Percentiles rank a stretch among this genome's conserved stretches.
Conservation (phyloP, 2,329 filamentous ascomycete species). For the Calonectria pseudoreteaudii region DNA sequence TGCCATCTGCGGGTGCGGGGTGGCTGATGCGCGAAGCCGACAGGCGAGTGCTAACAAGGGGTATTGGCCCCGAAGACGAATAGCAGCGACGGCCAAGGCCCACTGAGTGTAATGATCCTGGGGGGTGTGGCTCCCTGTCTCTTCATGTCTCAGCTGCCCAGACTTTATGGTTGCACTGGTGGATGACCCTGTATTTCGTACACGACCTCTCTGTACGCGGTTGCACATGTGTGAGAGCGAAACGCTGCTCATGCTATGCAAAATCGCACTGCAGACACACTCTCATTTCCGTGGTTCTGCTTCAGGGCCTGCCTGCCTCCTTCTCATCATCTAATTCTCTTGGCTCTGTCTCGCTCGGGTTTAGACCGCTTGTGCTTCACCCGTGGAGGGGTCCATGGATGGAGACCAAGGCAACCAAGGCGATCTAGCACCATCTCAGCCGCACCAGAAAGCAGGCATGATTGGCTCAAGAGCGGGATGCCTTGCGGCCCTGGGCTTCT, state of each 20-base stretch:
- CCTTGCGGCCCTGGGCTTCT: constrained; percentile 33
- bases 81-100: neutral
- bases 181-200: neutral
- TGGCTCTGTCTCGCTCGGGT: constrained; percentile 6
- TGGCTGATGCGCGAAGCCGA: neutral
- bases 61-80: neutral
- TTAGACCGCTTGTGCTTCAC: constrained; percentile 2
- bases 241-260: neutral
- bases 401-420: constrained; percentile 4
- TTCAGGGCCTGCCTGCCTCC: neutral
- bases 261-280: neutral
- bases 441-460: constrained; percentile 29
- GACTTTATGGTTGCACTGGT: neutral
- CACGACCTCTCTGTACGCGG: neutral
- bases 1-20: neutral
- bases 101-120: neutral
- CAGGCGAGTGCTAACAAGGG: neutral
- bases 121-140: neutral
- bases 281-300: neutral
- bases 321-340: neutral
- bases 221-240: neutral
- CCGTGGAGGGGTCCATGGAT: neutral
- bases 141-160: neutral
- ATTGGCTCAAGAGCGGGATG: constrained; percentile 35
- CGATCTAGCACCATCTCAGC: constrained; percentile 38